Base-by-base conservation (phyloP, 1,139 yeast species). In the Insectozyma bohioensis region DNA sequence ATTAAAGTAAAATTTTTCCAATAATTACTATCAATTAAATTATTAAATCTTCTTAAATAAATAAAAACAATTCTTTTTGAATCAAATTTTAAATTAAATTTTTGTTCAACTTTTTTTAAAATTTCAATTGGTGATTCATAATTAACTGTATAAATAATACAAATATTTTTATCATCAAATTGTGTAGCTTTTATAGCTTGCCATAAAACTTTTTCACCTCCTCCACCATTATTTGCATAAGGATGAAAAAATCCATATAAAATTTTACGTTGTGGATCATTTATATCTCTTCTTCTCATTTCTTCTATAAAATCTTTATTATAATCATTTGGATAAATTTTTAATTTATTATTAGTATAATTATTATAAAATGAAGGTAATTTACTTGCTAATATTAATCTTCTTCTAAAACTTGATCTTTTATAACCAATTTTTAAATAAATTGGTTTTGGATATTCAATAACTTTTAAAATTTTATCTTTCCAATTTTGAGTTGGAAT, bases 191-290 rank as follows among this genome's bases (percentile, higher is more conserved):
- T 72, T 5, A 92, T 86, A 0, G 97, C 96, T 36, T 86, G 88
- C 98, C 98, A 94, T 28, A 94, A 67, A 0, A 94, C 98, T 33
- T 95, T 75, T 56, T 94, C 99, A 15, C 99, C 99, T 24, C 99
- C 99, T 12, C 98, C 98, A 24, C 95, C 96, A 29, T 95, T 94
- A 54, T 86, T 86, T 43, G 97, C 90, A 48, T 83, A 85, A 0
- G 98, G 98, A 58, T 94, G 99, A 66, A 92, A 88, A 52, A 85
- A 90, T 5, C 97, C 99, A 49, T 67, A 83, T 12, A 86, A 54
- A 12, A 66, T 43, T 31, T 54, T 63, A 26, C 83, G 58, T 24
- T 47, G 52, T 5, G 62, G 59, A 45, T 68, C 78, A 12, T 54
- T 50, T 5, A 59, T 55, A 20, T 51, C 62, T 30, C 74, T 51